A percentile compares a stretch with the other conserved stretches of the same genome.
Conservation (phyloP, 768 basidiomycete species). For the Mycena sanguinolenta region DNA sequence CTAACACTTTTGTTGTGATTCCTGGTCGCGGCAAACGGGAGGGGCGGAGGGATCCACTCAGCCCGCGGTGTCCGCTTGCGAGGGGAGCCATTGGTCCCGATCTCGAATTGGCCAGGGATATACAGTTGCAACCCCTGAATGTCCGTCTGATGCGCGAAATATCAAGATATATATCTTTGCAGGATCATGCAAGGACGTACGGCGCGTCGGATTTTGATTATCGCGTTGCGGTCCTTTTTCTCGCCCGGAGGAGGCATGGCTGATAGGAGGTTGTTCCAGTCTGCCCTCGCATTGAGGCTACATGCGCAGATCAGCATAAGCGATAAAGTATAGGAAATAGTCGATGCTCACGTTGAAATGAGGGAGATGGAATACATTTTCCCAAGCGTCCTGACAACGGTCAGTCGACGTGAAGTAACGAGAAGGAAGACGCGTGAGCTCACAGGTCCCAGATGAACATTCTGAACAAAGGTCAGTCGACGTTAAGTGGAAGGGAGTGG, state of each 20-base stretch:
- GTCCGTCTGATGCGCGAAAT: constrained; percentile 13
- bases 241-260: constrained; percentile 1
- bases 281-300: constrained; percentile 31
- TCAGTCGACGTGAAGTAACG: background rate
- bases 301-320: background rate
- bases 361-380: constrained; percentile 34
- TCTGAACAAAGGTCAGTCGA: too few relatives aligned
- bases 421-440: too few relatives aligned
- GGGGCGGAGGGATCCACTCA: constrained; percentile 8
- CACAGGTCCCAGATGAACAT: too few relatives aligned
- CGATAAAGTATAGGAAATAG: background rate
- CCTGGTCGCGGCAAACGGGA: background rate
- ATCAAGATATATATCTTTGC: background rate
- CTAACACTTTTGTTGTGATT: background rate
- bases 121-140: constrained; percentile 34
- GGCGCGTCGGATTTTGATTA: constrained; percentile 28
- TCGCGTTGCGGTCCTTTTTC: constrained; percentile 16
- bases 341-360: constrained; percentile 25
- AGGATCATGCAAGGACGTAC: background rate
- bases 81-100: background rate
- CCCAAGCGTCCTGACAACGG: constrained; percentile 9
- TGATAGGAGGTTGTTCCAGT: constrained; percentile 34
- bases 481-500: too few relatives aligned
- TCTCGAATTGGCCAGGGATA: constrained; percentile 27
- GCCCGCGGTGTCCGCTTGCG: constrained; percentile 16